phyloP scores from a whole-genome alignment of 371 early-diverging fungal species.

The Syncephalastrum contaminatum region DNA sequence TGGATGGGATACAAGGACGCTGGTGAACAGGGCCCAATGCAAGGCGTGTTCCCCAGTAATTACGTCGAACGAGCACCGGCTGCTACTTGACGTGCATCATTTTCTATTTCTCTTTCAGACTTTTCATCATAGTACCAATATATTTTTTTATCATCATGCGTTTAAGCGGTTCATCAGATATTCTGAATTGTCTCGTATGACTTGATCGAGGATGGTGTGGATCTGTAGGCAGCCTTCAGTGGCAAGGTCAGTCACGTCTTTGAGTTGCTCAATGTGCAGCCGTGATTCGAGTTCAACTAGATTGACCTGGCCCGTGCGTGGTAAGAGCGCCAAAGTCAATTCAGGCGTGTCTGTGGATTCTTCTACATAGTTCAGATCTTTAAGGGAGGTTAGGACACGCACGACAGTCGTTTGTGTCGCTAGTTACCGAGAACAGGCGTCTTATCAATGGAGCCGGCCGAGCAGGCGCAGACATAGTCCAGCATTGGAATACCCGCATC shows the following conservation, averaged over 20 bases:
- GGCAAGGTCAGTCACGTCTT: constrained; percentile 77
- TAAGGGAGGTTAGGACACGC: constrained; percentile 2
- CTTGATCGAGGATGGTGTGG: constrained; percentile 71
- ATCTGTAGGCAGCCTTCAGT: constrained; percentile 84
- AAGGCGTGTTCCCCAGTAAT: constrained; percentile 80
- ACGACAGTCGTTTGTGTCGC: not conserved
- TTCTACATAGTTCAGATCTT: constrained; percentile 87
- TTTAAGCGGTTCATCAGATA: constrained; percentile 41
- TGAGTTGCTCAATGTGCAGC: constrained; percentile 81
- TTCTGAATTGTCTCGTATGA: constrained; percentile 66
- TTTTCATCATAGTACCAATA: too few species aligned
- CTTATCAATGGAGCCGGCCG: constrained; percentile 87
- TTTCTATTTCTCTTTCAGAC: too few species aligned
- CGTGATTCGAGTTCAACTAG: constrained; percentile 86
- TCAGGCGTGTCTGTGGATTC: constrained; percentile 87
- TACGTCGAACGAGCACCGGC: constrained; percentile 57
- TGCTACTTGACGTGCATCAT: not conserved
- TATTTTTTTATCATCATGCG: constrained; percentile 19
- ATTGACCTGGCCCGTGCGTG: constrained; percentile 81
- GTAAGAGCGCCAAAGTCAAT: constrained; percentile 86
- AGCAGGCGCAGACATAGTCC: constrained; percentile 93
- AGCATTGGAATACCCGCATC: constrained; percentile 97
- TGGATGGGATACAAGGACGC: constrained; percentile 80
- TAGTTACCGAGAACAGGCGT: constrained; percentile 73
- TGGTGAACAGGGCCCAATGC: constrained; percentile 34